Evolutionary conservation across 2,329 filamentous ascomycete species (phyloP), one percentile per base, ranked within the genome.

Genomic region (Verticillium albo-atrum): DNA sequence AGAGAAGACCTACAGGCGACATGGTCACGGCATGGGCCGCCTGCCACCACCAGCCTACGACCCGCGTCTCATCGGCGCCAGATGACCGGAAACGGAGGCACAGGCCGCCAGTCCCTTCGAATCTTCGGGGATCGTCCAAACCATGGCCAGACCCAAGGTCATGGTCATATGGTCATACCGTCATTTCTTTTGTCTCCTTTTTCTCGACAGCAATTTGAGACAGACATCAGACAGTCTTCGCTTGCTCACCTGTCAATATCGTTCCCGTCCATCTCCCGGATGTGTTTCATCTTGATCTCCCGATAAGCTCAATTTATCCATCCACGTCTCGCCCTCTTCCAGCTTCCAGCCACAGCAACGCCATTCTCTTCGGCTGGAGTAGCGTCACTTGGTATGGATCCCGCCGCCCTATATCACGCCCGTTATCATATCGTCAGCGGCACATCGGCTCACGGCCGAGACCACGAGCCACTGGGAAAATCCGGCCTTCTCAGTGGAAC

Each of bases 211-310:
- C 6, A 23, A n/a, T 20, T 7, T 14, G 7, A 23, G 42, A 14
- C 20, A 23, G 15, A 47, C 20, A 47, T 7, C 42, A 47, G 6
- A 47, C 17, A 4, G 35, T 17, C 35, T 37, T 37, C 12, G 35
- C 12, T 32, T 32, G 30, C 12, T 6, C 12, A 6, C 30, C 17
- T 23, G 42, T 47, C 42, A 47, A 23, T 20, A 23, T 3, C n/a
- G 20, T 12, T 47, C n/a, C n/a, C 42, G 42, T 23, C 42, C n/a
- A 47, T 23, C n/a, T 47, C 42, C 20, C 42, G 42, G 20, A 1
- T 12, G 20, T 20, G 54, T 56, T 56, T 56, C 54, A 56, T 28
- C 54, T 47, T 56, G 54, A 56, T 25, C 23, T 47, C 25, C n/a
- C 42, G 42, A 47, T 23, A 23, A 47, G 42, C 42, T 47, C 42